Conservation (phyloP, 1,284 basidiomycete genomes). For the Trametes polyzona region DNA sequence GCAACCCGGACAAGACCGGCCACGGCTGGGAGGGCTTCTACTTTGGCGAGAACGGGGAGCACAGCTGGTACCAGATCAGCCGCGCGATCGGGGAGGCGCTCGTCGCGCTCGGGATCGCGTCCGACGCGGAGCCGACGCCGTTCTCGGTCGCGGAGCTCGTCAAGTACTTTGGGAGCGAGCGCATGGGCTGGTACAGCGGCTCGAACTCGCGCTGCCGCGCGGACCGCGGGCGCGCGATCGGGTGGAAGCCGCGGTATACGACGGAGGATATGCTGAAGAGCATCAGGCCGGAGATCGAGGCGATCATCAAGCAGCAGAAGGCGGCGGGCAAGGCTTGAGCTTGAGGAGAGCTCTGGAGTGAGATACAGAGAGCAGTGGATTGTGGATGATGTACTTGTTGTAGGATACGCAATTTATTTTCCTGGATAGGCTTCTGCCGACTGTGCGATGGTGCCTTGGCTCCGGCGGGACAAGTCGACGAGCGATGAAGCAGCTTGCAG, state of each 20-base stretch:
- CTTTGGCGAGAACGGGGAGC: constrained; percentile 53
- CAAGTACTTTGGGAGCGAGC: constrained; percentile 40
- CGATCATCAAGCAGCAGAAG: too few relatives aligned
- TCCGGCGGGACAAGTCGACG: too few relatives aligned
- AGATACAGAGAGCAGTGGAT: too few relatives aligned
- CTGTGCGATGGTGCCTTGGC: too few relatives aligned
- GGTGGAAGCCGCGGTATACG: constrained; percentile 41
- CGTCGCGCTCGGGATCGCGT: constrained; percentile 33
- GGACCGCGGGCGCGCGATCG: constrained; percentile 43
- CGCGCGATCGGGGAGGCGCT: constrained; percentile 43
- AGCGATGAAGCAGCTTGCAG: too few relatives aligned
- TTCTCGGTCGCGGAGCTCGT: constrained; percentile 40
- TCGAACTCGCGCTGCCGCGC: constrained; percentile 47
- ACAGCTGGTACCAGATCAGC: constrained; percentile 41
- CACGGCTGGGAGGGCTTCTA: constrained; percentile 53
- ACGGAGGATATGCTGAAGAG: constrained; percentile 23
- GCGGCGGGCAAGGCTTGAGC: too few relatives aligned
- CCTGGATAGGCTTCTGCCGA: too few relatives aligned
- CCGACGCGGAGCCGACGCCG: constrained; percentile 36
- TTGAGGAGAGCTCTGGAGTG: too few relatives aligned
- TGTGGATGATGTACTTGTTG: too few relatives aligned
- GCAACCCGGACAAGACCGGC: constrained; percentile 22
- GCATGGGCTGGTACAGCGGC: constrained; percentile 36
- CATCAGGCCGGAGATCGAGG: constrained; percentile 19
- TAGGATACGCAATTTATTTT: too few relatives aligned